Evolutionary conservation across 441 rosid genomes (phyloP).

Genomic region (Croton laevigatus): DNA sequence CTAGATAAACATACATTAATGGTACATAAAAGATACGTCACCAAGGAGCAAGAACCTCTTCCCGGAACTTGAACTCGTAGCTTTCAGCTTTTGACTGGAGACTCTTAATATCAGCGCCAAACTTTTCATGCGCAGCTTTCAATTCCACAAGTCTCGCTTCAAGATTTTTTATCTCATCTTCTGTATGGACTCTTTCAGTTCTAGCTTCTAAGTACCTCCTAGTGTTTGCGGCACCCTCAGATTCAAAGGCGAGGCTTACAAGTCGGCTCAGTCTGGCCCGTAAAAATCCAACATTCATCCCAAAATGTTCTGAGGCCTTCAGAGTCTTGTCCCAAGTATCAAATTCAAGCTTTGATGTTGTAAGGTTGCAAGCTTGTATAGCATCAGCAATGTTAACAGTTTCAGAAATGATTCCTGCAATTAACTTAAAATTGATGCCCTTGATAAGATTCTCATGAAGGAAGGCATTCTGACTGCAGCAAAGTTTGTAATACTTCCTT

Average conservation of each 20-base stretch:
- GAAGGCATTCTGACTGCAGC: conserved; percentile 54
- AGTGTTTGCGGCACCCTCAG: conserved; percentile 46
- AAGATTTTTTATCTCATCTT: conserved; percentile 43
- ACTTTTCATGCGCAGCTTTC: conserved; percentile 40
- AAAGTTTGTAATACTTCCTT: conserved; percentile 52
- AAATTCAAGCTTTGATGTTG: conserved; percentile 47
- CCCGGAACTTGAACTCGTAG: conserved; percentile 47
- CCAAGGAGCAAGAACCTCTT: conserved; percentile 57
- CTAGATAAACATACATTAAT: background rate
- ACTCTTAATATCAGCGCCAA: conserved; percentile 32
- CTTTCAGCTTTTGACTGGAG: conserved; percentile 46
- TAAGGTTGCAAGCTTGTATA: conserved; percentile 45
- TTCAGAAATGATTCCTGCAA: conserved; percentile 54
- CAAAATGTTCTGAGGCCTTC: conserved; percentile 59
- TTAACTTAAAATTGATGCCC: conserved; percentile 48
- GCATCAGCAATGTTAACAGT: conserved; percentile 56
- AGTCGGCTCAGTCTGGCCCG: conserved; percentile 44
- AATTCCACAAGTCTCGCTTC: conserved; percentile 52
- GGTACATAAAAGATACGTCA: conserved; percentile 22
- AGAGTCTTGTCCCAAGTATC: conserved; percentile 55
- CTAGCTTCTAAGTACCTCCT: conserved; percentile 54
- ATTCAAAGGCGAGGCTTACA: conserved; percentile 43
- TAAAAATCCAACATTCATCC: conserved; percentile 64
- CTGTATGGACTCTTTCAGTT: conserved; percentile 27
- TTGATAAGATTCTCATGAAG: conserved; percentile 50